Conservation (phyloP, 257 asterid species). For the Primulina tabacum region DNA sequence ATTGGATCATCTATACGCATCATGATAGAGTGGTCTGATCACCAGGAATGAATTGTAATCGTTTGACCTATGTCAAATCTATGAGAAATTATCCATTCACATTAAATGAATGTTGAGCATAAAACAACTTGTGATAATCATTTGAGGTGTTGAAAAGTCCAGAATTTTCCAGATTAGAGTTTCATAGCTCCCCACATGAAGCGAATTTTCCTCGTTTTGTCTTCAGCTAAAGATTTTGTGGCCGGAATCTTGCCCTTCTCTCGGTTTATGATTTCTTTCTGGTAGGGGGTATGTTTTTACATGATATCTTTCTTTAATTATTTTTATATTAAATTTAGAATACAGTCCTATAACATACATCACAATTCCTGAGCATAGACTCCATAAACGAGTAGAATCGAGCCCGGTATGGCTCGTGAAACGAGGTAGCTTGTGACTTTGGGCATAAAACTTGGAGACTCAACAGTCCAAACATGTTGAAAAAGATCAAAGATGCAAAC, state of each 20-base stretch:
- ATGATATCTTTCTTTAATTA: too few relatives aligned
- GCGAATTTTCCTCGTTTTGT: too few relatives aligned
- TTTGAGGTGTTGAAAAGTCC: not conserved
- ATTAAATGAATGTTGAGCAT: conserved; percentile 15
- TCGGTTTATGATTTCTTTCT: not conserved
- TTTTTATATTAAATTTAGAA: too few relatives aligned
- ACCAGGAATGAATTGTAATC: conserved; percentile 19
- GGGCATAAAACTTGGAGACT: not conserved
- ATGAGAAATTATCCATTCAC: conserved; percentile 5
- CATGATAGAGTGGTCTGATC: conserved; percentile 13
- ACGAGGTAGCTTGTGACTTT: not conserved
- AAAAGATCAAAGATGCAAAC: too few relatives aligned
- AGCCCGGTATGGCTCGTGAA: not conserved
- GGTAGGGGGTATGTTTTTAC: not conserved
- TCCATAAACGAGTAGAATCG: not conserved
- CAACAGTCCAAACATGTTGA: too few relatives aligned
- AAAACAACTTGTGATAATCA: conserved; percentile 21
- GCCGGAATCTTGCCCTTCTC: not conserved
- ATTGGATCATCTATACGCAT: conserved; percentile 7
- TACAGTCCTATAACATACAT: not conserved
- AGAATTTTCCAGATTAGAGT: not conserved
- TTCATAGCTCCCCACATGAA: not conserved
- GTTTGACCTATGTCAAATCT: conserved; percentile 11
- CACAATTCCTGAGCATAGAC: not conserved
- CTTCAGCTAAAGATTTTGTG: not conserved